Evolutionary conservation across 2,329 filamentous ascomycete genomes (phyloP).

Genomic region (Aureobasidium namibiae): DNA sequence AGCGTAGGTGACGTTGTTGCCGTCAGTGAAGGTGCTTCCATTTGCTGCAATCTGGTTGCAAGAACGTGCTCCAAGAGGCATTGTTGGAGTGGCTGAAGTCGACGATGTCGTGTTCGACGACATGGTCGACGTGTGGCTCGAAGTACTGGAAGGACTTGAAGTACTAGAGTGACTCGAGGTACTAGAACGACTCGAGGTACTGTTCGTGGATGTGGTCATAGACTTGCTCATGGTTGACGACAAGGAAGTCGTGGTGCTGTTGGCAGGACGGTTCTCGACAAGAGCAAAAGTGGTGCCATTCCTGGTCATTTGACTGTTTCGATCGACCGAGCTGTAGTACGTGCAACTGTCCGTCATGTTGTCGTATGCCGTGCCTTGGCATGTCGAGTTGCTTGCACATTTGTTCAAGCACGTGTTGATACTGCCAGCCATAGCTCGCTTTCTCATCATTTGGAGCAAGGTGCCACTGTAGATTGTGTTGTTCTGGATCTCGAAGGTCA

Average conservation of each 20-base stretch:
- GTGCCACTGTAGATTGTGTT: background rate
- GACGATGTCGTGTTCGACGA: constrained; percentile 1
- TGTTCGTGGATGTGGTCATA: background rate
- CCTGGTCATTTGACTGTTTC: background rate
- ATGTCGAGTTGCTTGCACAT: background rate
- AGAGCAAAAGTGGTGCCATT: background rate
- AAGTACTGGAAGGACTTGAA: background rate
- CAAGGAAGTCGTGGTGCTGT: background rate
- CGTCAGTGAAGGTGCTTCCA: constrained; percentile 3
- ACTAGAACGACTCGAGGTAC: background rate
- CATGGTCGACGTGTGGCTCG: background rate
- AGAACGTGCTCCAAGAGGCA: background rate
- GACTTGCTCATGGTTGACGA: background rate
- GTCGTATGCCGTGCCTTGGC: background rate
- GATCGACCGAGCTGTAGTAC: background rate
- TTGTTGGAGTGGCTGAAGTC: background rate
- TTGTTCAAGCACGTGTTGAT: background rate
- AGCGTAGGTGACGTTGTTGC: constrained; percentile 7
- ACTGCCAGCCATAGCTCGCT: background rate
- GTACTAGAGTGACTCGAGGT: background rate
- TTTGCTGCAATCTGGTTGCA: constrained; percentile 1
- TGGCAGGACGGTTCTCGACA: background rate
- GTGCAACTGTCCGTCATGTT: background rate
- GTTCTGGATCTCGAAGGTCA: background rate
- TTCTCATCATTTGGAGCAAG: background rate